Evolutionary conservation across 192 early-diverging fungal genomes (phyloP).

Genomic region (Coemansia aciculifera): DNA sequence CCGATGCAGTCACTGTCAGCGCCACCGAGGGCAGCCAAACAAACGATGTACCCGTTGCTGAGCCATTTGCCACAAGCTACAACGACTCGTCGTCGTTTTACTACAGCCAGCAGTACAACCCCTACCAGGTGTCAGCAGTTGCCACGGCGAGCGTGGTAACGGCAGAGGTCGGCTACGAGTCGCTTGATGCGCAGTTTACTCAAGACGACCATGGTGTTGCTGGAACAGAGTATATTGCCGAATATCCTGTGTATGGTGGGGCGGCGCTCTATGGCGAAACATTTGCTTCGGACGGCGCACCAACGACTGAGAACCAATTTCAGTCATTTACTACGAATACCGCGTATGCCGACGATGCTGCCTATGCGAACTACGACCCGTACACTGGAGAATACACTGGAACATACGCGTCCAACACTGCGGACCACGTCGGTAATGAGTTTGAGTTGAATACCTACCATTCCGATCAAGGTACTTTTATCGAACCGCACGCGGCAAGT

Average conservation of each 20-base stretch:
- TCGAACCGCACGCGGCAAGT: neutral
- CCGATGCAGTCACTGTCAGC: slow-evolving; percentile 1
- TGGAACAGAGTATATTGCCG: neutral
- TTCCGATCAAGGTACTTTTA: neutral
- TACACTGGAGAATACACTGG: neutral
- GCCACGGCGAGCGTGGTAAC: neutral
- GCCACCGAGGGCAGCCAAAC: slow-evolving; percentile 1
- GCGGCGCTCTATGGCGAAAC: neutral
- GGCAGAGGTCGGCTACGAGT: slow-evolving; percentile 14
- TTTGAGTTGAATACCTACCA: neutral
- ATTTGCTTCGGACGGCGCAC: slow-evolving; percentile 1
- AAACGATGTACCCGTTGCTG: slow-evolving; percentile 2
- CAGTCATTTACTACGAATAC: neutral
- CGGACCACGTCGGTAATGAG: neutral
- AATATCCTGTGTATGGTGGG: neutral
- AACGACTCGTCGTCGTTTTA: neutral
- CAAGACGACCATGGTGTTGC: neutral
- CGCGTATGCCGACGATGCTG: slow-evolving; percentile 1
- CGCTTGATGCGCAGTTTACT: slow-evolving; percentile 13
- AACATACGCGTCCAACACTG: neutral
- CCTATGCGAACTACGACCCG: slow-evolving; percentile 6
- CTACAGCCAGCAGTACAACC: slow-evolving; percentile 9
- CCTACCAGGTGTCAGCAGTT: neutral
- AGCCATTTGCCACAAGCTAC: neutral
- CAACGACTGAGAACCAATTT: neutral